Evolutionary conservation across 257 asterid species (phyloP), one percentile per base, ranked within the genome.

Genomic region (Primulina huaijiensis): DNA sequence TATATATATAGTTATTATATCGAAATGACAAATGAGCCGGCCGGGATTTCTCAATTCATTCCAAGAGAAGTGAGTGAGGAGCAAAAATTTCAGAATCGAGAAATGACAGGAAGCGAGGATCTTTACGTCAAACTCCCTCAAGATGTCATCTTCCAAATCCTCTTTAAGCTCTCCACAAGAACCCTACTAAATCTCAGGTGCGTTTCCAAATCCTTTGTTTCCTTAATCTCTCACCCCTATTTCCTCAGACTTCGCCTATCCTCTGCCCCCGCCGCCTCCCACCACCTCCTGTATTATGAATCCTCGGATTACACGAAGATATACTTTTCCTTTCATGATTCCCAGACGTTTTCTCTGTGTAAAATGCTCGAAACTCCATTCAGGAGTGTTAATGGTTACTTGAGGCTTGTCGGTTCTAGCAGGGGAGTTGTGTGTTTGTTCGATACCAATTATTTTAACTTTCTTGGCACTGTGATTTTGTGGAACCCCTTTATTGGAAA

Each of bases 401-500:
- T 79, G 9, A 55, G 84, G 70, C 58, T 82, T 27, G 84, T 82
- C 31, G 86, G 84, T 12, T 82, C 78, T 31, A 63, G 33, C 59
- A 64, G 76, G 16, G 86, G 86, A 1, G 38, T 72, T 6, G 25
- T 79, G 5, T 82, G 84, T 30, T 66, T 79, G 67, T 82, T 76
- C 30, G 86, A 82, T 21, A 82, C 80, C 8, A 79, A 65, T 70
- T 79, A 76, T 46, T 79, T 73, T 20, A 79, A 71, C 11, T 74
- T 30, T 62, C 68, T 76, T 19, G 84, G 87, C 5, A 71, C 72
- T 19, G 57, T 79, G 68, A 72, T 82, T 64, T 29, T 82, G 1
- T 82, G 84, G 87, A 82, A 81, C 46, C 85, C 85, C 62, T 68
- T 72, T 62, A 69, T 78, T 46, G 78, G 82, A 5, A 81, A 65